Evolutionary conservation across 257 asterid genomes (phyloP), one percentile per base, ranked within the genome.

Genomic region (Striga asiatica): DNA sequence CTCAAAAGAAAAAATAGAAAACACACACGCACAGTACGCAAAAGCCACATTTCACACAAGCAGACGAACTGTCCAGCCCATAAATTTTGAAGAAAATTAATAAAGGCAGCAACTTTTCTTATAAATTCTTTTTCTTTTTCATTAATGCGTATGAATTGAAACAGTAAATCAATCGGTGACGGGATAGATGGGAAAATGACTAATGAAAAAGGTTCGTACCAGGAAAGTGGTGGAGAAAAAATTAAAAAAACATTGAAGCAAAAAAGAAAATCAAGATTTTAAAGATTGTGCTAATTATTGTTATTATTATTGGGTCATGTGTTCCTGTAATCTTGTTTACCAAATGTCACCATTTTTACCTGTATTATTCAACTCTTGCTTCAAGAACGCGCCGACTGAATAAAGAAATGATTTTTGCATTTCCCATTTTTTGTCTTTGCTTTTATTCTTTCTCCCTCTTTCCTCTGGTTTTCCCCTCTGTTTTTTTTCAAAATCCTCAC

Each of bases 401-500:
- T 29, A 28, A 54, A 16, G 23, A 16, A 9, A 17, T 43, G 54
- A 50, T 3, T 19, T 11, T 53, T 52, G 22, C 46, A 6, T 59
- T 60, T 46, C 11, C 37, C n/a, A 7, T 25, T 28, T 17, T 25
- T 37, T 28, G 14, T 2, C 10, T 1, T 52, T 25, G 6, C 7
- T 42, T 14, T 14, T 34, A 8, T 10, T 4, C 54, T 29, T 29
- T 29, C 8, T 29, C 5, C 7, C 28, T 12, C 37, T 23, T 48
- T 13, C 0, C 28, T 22, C 12, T 16, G 25, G 28, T 8, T 68
- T 68, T 21, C 39, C 50, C 29, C 51, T 60, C 47, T 55, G 71
- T 60, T 67, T 71, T 68, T 45, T 67, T 65, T 41, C 75, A 64
- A 58, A 27, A 52, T 67, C 65, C 66, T 70, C 91, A 82, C 77